These are phyloP conservation scores for Penicillium sp. DNA, from an alignment of 2,329 filamentous ascomycete genomes.

Conservation along the genomic window DNA sequence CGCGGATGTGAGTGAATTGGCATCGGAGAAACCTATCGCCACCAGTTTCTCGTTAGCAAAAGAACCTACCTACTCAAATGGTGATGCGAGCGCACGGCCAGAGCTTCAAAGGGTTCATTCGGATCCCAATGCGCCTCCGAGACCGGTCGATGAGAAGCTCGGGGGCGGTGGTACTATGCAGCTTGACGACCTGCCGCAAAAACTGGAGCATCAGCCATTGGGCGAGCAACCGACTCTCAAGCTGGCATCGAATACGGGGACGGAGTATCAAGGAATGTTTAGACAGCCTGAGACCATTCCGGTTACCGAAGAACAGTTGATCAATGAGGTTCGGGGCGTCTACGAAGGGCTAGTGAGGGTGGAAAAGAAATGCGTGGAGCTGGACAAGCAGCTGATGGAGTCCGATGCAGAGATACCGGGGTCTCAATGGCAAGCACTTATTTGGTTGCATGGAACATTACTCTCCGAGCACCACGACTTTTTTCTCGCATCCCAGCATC, in stretches of 20 bases:
- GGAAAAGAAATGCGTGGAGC: slow-evolving; percentile 79
- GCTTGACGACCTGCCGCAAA: neutral
- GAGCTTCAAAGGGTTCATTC: slow-evolving; percentile 1
- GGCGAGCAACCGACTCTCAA: neutral
- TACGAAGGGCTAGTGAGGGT: slow-evolving; percentile 82
- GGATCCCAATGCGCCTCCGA: neutral
- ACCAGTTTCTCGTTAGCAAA: neutral
- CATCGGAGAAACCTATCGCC: neutral
- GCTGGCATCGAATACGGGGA: neutral
- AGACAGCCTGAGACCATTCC: slow-evolving; percentile 60
- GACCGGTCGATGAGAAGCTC: neutral
- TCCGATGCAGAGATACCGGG: slow-evolving; percentile 39
- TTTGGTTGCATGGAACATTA: slow-evolving; percentile 73
- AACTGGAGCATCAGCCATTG: neutral
- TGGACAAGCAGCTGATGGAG: slow-evolving; percentile 57
- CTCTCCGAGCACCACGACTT: slow-evolving; percentile 81
- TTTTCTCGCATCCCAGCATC: slow-evolving; percentile 82
- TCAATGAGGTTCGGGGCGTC: slow-evolving; percentile 60
- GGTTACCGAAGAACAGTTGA: slow-evolving; percentile 72
- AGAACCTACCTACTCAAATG: neutral
- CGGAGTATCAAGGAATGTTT: slow-evolving; percentile 33
- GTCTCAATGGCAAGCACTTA: slow-evolving; percentile 76
- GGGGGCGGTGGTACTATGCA: neutral
- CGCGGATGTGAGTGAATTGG: neutral
- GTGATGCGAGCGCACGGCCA: neutral